Evolutionary conservation across 176 grass and related monocot species (phyloP).

Genomic region (Bromus sterilis): DNA sequence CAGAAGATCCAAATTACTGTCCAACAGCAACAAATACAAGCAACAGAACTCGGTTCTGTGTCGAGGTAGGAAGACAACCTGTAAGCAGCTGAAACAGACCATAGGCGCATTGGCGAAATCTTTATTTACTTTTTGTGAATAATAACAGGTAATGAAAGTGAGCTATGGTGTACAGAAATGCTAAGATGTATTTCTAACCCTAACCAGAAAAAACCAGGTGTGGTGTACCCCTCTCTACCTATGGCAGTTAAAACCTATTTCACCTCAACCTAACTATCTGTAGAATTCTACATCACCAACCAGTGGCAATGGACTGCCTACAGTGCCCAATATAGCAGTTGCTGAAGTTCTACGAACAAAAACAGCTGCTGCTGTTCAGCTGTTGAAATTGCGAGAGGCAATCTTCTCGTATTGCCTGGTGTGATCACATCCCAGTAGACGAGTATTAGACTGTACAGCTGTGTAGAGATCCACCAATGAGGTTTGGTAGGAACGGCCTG

Average conservation of each 20-base stretch:
- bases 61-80: neutral
- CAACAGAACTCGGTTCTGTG: neutral
- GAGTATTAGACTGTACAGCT: conserved; percentile 36
- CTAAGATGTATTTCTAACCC: conserved; percentile 28
- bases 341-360: conserved; percentile 1
- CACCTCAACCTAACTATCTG: conserved; percentile 23
- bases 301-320: conserved; percentile 16
- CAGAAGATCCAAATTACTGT: neutral
- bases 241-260: conserved; percentile 8
- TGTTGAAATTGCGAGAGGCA: neutral
- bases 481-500: conserved; percentile 17
- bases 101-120: neutral
- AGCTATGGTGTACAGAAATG: conserved; percentile 30
- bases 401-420: conserved; percentile 34
- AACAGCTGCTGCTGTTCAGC: conserved; percentile 5
- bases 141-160: conserved; percentile 28
- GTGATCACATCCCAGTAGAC: conserved; percentile 22
- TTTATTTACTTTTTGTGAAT: conserved; percentile 5
- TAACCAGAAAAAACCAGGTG: neutral
- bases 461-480: conserved; percentile 51
- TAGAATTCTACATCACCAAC: conserved; percentile 21
- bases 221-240: conserved; percentile 6
- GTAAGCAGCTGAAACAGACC: neutral
- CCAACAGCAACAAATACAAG: neutral
- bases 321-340: neutral